Base-by-base conservation (phyloP, 23 red algal genomes). In the Porphyridium purpureum region DNA sequence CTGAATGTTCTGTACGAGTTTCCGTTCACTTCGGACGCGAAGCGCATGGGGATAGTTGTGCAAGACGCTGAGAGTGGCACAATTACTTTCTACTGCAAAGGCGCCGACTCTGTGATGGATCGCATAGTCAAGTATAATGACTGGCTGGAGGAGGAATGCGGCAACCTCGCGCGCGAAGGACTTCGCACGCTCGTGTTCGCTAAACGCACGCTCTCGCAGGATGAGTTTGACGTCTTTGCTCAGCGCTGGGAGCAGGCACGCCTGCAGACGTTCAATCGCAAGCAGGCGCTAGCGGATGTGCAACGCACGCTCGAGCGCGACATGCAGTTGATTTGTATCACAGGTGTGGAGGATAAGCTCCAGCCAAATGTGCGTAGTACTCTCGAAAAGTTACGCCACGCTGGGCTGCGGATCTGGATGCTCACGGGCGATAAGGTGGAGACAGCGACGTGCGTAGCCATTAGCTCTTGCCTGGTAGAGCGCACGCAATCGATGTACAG, bases 351-450 rank as follows among this genome's bases (percentile, higher is more conserved):
- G 54, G 88, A 94, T 51, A 79, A 69, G 66, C 56, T 94, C 7
- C 79, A 84, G 31, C 47, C 58, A 0, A 74, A 74, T 35, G 88
- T 94, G 29, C 68, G 71, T 1, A 78, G 77, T 34, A 70, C 78
- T 5, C 64, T 94, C 25, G 88, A 94, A 35, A 70, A 84, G 34
- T 72, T 94, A 2, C 63, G 80, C 4, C 88, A 94, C 49, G 88
- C 88, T 4, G 88, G 76, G 6, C 62, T 94, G 47, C 77, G 78
- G 24, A 62, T 84, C 24, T 94, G 88, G 88, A 94, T 94, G 88
- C 50, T 94, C 29, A 94, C 88, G 11, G 88, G 88, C 6, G 88
- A 94, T 69, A 94, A 94, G 44, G 88, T 94, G 23, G 88, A 94
- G 59, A 94, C 88, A 4, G 88, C 88, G 3, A 80, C 67, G 29